Evolutionary conservation across 2,329 filamentous ascomycete species (phyloP), one percentile per base, ranked within the genome.

Genomic region (Seiridium cupressi): DNA sequence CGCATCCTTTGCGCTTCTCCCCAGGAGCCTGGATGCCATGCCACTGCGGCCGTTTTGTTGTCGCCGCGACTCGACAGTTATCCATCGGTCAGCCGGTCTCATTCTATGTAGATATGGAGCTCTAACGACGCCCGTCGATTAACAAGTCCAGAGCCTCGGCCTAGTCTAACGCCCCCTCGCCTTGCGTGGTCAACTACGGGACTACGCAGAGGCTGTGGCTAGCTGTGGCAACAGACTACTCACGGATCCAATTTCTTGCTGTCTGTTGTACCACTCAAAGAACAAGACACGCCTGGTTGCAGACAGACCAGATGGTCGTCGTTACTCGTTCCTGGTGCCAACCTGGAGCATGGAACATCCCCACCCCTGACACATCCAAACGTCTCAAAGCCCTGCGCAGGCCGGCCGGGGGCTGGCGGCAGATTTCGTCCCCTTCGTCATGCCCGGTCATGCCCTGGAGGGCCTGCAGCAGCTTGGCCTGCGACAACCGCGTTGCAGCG

Each of bases 291-390:
- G 18, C 18, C 18, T 26, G 18, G 18, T 26, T 26, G 18, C 18
- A 26, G 18, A 26, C 18, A 26, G 13, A 1, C 13, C 13, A 35
- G 18, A 7, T 7, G 18, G 35, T 55, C 32, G 36, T 42, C 51
- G n/a, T 44, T 46, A 34, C 51, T n/a, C 51, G 44, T 58, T 40
- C 51, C 26, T 34, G 11, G 26, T 26, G n/a, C 10, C 26, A 26
- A 46, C 10, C 9, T 9, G 26, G 18, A 48, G 44, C 44, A 18
- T 26, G 47, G 47, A 6, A 46, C 44, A 32, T 48, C 46, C 35
- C 35, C 32, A 48, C 46, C 46, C 55, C 38, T 58, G 55, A 58
- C 55, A 58, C 55, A 58, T 51, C 47, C 55, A 58, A 58, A 58
- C 55, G 55, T 58, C 55, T 58, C 55, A 58, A 32, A 51, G 47